Base-by-base conservation (phyloP, 257 asterid species). In the Solanum pinnatisectum region DNA sequence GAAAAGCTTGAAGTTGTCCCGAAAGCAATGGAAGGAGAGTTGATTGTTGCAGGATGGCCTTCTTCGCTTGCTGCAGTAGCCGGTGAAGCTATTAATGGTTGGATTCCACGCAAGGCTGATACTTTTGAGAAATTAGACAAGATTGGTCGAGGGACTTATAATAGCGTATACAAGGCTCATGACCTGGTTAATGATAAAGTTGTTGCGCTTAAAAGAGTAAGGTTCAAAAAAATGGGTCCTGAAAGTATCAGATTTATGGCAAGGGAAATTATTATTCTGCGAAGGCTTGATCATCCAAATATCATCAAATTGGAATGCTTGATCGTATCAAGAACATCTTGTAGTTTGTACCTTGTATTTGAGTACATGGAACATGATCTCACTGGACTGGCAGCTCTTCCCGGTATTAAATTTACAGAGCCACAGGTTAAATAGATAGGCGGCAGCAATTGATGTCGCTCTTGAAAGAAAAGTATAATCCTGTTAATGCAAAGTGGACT, bases 31-130 rank as follows among this genome's bases (percentile, higher is more conserved):
- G 96, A 95, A 90, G 99, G 94, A 15, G 99, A 97, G 87, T 95
- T 92, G 79, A 89, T 95, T 87, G 98, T 98, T 22, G 99, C 98
- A 2, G 99, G 99, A 39, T 97, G 99, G 99, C 99, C 99, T 39
- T 88, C 96, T 89, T 97, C 98, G 97, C 95, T 97, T n/a, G 98
- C 93, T 82, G 89, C 94, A 0, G 98, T 93, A 49, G 98, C 99
- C 3, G 96, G 98, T 8, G 99, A 96, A 90, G 98, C 99, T 84
- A 93, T 97, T 83, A 89, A 74, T 74, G 99, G 99, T 83, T 97
- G 99, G 99, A 82, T 94, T 68, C 99, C 99, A 1, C 89, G 98
- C 3, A 94, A 90, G 88, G 98, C 98, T 1, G 98, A 96, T 60
- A 92, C 99, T 87, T 96, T 95, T 30, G 98, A 97, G 87, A 97